Evolutionary conservation across 129 eudicot genomes (phyloP).

Genomic region (Flaveria trinervia): DNA sequence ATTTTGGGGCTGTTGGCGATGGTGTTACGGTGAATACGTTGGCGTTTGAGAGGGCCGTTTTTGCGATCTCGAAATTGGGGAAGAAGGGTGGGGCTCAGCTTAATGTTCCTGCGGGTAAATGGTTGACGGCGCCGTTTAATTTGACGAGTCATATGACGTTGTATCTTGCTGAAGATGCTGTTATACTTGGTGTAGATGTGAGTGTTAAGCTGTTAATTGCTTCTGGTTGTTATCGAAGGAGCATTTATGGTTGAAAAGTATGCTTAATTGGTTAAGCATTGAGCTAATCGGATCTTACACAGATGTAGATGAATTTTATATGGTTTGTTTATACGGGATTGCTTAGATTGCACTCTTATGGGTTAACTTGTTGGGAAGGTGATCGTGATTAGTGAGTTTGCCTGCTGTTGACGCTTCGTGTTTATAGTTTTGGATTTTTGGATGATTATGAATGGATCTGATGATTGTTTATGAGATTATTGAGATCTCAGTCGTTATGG

Average conservation of each 20-base stretch:
- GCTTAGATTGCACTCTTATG: too few relatives aligned
- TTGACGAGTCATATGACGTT: slow-evolving; percentile 91
- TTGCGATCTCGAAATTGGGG: slow-evolving; percentile 61
- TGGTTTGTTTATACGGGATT: too few relatives aligned
- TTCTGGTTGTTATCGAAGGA: background rate
- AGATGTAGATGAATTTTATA: too few relatives aligned
- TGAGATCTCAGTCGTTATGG: background rate
- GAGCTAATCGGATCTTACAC: background rate
- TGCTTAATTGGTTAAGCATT: background rate
- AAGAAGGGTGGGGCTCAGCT: slow-evolving; percentile 90
- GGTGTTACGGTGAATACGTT: slow-evolving; percentile 68
- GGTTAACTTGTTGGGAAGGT: too few relatives aligned
- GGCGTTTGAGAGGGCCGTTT: slow-evolving; percentile 82
- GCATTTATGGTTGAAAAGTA: background rate
- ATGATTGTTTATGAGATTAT: background rate
- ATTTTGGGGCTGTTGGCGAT: slow-evolving; percentile 92
- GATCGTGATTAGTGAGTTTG: too few relatives aligned
- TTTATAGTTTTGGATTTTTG: background rate
- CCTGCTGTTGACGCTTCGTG: background rate
- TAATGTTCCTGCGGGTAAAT: slow-evolving; percentile 86
- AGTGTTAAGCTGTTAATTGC: slow-evolving; percentile 36
- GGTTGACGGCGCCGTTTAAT: slow-evolving; percentile 99
- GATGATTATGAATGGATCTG: background rate
- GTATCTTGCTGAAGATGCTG: slow-evolving; percentile 84
- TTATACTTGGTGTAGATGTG: slow-evolving; percentile 88